Evolutionary conservation across 2,329 filamentous ascomycete genomes (phyloP), one percentile per base, ranked within the genome.

Genomic region (Talaromyces sp.): DNA sequence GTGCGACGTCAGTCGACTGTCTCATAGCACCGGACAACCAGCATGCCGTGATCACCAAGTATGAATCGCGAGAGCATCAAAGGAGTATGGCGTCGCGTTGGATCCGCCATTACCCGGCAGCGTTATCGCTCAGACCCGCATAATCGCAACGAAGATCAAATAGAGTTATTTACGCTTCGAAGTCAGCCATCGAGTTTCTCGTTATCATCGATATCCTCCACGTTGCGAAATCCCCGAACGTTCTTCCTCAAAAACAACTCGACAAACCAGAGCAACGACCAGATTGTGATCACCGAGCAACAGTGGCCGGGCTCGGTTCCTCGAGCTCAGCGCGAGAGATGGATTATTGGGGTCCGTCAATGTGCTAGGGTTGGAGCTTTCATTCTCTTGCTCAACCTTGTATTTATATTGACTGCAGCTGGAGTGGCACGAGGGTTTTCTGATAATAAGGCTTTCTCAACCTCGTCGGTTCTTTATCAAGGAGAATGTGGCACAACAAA

Each of bases 401-500:
- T 42, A 10, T 29, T 52, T 5, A 22, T 52, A 1, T 1, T 29
- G 4, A 27, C 35, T n/a, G 49, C 43, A 3, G 42, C 36, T 22
- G 42, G 27, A 20, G 7, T 41, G 27, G 44, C 29, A n/a, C 30
- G 30, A 5, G 17, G 29, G 9, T n/a, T 30, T 8, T 35, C 24
- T 14, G 29, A 27, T 14, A 47, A 35, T 10, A 13, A n/a, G 1
- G 13, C 11, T 1, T 47, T 47, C 22, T 14, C 3, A 1, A n/a
- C 14, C 8, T 35, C 33, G 13, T 14, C 27, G 13, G 32, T 48
- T 4, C 14, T 57, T 11, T 55, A 51, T 24, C 13, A 46, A 4
- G 55, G 55, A 19, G 37, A 40, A 16, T 57, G 55, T 24, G n/a
- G n/a, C 9, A 13, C 20, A 6, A n/a, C 51, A 9, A 46, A 52